These are phyloP conservation scores for Uronychia setigera DNA, from an alignment of 73 alveolate species.

Conservation along the genomic window DNA sequence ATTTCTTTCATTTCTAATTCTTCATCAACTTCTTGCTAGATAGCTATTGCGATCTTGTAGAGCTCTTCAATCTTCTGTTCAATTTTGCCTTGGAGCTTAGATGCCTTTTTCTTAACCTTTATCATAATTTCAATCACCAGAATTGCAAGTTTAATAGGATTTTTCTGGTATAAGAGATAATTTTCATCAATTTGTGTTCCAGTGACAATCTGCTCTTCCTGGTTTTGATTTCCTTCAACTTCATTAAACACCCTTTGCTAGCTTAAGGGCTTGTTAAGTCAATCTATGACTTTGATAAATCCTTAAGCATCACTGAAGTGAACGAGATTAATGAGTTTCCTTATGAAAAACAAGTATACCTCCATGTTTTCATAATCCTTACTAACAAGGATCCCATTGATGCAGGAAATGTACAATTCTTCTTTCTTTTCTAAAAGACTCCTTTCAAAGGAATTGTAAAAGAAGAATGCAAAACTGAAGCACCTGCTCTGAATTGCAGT, in stretches of 20 bases:
- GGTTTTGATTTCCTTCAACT: not conserved
- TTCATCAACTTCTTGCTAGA: not conserved
- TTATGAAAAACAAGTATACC: not conserved
- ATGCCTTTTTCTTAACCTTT: not conserved
- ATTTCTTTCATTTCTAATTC: not conserved
- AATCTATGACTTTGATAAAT: not conserved
- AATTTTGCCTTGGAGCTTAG: not conserved
- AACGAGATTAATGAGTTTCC: not conserved
- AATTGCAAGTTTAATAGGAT: not conserved
- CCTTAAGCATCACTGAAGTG: not conserved
- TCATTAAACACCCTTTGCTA: not conserved
- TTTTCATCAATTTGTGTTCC: not conserved
- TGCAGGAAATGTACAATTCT: not conserved
- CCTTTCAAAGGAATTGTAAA: not conserved
- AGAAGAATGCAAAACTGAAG: not conserved
- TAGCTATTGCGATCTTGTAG: not conserved
- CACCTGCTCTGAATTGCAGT: not conserved
- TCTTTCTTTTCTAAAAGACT: not conserved
- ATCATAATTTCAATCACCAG: not conserved
- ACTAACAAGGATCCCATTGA: not conserved
- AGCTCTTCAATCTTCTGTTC: not conserved
- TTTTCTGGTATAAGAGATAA: too few relatives aligned
- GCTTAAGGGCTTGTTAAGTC: not conserved
- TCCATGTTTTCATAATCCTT: not conserved
- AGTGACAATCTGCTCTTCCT: not conserved